Evolutionary conservation across 805 yeast genomes (phyloP).

Genomic region (Saturnispora halmiae): DNA sequence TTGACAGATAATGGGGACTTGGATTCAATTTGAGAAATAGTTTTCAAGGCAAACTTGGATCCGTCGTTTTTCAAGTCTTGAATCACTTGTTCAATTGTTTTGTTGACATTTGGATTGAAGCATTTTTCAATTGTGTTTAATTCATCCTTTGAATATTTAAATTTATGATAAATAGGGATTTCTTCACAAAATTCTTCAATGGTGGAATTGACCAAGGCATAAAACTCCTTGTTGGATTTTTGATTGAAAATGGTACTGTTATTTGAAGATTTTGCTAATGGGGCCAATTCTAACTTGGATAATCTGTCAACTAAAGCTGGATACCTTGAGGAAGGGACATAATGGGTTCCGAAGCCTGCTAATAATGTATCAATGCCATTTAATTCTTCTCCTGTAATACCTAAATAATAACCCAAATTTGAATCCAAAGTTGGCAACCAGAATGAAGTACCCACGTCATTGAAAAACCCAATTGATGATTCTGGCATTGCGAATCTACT

Average conservation of each 20-base stretch:
- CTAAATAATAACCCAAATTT: slow-evolving; percentile 74
- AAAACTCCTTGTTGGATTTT: slow-evolving; percentile 31
- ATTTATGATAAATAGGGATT: slow-evolving; percentile 53
- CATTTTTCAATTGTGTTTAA: slow-evolving; percentile 58
- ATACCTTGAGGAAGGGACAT: slow-evolving; percentile 58
- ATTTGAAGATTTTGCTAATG: slow-evolving; percentile 16
- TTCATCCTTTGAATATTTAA: slow-evolving; percentile 46
- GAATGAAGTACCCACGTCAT: slow-evolving; percentile 92
- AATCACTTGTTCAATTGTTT: slow-evolving; percentile 46
- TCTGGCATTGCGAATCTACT: slow-evolving; percentile 97
- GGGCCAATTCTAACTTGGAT: slow-evolving; percentile 40
- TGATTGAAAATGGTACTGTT: slow-evolving; percentile 15
- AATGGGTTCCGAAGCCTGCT: slow-evolving; percentile 87
- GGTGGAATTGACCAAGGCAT: slow-evolving; percentile 54
- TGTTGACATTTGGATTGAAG: slow-evolving; percentile 39
- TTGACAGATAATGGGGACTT: slow-evolving; percentile 77
- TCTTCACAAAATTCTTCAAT: slow-evolving; percentile 72
- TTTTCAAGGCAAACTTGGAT: slow-evolving; percentile 55
- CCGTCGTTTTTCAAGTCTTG: slow-evolving; percentile 44
- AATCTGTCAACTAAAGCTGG: slow-evolving; percentile 56
- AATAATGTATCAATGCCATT: slow-evolving; percentile 73
- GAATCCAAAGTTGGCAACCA: slow-evolving; percentile 78
- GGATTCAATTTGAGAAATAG: slow-evolving; percentile 44
- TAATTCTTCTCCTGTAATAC: slow-evolving; percentile 75
- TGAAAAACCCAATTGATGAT: slow-evolving; percentile 91